Conservation (phyloP, 495 filamentous ascomycete genomes). For the Xylaria palmicola region DNA sequence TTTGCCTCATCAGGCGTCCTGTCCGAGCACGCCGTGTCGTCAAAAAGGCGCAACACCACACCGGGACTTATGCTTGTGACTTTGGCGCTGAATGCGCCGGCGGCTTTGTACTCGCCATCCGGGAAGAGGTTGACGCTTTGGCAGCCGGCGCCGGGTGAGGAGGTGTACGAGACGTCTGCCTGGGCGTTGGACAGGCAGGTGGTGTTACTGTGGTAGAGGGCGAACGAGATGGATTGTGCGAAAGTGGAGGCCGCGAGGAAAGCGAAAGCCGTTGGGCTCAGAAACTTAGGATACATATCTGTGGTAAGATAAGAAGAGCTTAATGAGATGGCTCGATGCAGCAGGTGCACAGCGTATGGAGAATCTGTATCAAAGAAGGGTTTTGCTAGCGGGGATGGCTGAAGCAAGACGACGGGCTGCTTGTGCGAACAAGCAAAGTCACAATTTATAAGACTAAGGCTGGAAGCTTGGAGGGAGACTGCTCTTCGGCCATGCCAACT, state of each 20-base stretch:
- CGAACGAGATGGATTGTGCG: neutral
- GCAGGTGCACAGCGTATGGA: neutral
- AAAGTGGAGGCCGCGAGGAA: neutral
- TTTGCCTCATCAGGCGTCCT: neutral
- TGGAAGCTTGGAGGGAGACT: conserved; percentile 1
- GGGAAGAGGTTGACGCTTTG: conserved; percentile 3
- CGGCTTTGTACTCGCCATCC: neutral
- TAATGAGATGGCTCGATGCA: neutral
- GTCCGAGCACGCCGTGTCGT: neutral
- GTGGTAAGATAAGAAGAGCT: neutral
- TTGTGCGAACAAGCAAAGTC: neutral
- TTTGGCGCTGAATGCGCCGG: conserved; percentile 4
- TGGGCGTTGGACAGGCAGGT: conserved; percentile 1
- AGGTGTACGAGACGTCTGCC: conserved; percentile 2
- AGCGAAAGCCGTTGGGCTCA: neutral
- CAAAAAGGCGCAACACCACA: neutral
- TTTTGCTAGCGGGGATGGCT: neutral
- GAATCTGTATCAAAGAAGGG: neutral
- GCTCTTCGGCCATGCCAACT: conserved; percentile 1
- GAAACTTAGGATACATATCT: neutral
- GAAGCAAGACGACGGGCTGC: neutral
- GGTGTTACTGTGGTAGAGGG: conserved; percentile 2
- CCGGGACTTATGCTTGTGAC: conserved; percentile 1
- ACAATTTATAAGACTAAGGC: neutral
- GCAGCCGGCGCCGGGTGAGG: neutral